Base-by-base conservation (phyloP, 768 basidiomycete genomes). In the Lepiota venenata region DNA sequence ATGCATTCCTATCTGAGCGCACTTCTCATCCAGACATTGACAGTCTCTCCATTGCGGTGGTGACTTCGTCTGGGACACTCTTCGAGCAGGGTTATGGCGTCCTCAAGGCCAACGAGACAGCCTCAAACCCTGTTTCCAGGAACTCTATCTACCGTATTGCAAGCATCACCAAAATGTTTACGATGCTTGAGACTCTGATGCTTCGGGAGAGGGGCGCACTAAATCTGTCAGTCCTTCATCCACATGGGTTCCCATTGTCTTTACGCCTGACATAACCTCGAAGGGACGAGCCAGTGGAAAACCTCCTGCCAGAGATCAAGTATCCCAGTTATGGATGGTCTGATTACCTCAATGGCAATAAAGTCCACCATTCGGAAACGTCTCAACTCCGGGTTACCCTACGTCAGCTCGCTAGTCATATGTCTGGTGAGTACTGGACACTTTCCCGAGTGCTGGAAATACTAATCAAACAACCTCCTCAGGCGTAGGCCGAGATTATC, bases 101-200 rank as follows among this genome's bases (percentile, higher is more conserved):
- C 5, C 65, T 69, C 35, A 64, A 69, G 46, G 78, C 76, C 29
- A 81, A 82, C 53, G 79, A 77, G 58, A 67, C 71, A 2, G 59
- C 57, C n/a, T 38, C 47, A 40, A 49, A 42, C 45, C 62, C 60
- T 0, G 69, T 75, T 1, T 64, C 73, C n/a, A 67, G 71, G 47
- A 61, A 80, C 59, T 75, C 79, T 0, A 71, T 79, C 46, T 82
- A 81, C 57, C 70, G 82, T 22, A 66, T 82, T 21, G 80, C 79
- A 1, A 79, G 76, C 38, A 72, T 79, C 51, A 73, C 76, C 5
- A 84, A 82, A 63, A 64, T 82, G 54, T 80, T 81, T 58, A 71
- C 74, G 3, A 71, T 72, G 0, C 57, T 80, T 4, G 77, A 83
- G 58, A 78, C 75, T 0, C 60, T 78, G 38, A 71, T 83, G 10